Evolutionary conservation across 129 eudicot species (phyloP).

Genomic region (Flaveria sonorensis): DNA sequence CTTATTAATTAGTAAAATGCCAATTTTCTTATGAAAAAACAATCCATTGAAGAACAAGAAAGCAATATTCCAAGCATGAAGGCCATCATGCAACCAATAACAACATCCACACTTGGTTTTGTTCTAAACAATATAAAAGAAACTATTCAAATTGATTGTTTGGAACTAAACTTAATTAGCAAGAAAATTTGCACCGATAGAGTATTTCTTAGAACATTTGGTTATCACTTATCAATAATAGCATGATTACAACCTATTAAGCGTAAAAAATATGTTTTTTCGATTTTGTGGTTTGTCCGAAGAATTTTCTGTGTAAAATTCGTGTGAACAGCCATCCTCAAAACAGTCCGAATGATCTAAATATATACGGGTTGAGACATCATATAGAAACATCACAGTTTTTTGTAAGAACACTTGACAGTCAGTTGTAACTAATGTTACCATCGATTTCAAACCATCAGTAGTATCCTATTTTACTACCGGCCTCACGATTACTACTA

Average conservation of each 20-base stretch:
- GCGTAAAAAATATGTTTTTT: not conserved
- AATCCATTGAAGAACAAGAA: conserved; percentile 84
- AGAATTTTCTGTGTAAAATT: no score
- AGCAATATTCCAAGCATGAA: conserved; percentile 80
- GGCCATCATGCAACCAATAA: conserved; percentile 84
- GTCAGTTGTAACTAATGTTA: no score
- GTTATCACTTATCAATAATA: not conserved
- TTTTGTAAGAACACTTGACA: no score
- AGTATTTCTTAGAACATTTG: not conserved
- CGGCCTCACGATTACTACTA: no score
- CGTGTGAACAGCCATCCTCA: no score
- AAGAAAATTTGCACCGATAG: not conserved
- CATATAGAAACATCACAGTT: no score
- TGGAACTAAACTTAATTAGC: not conserved
- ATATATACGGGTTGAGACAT: no score
- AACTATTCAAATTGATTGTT: not conserved
- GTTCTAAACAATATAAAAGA: conserved; percentile 26
- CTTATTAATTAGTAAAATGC: no score
- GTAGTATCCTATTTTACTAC: no score
- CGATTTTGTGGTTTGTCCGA: no score
- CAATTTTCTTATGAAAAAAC: conserved; percentile 75
- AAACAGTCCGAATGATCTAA: no score
- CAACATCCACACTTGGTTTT: conserved; percentile 79
- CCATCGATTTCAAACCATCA: no score
- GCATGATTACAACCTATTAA: not conserved